Base-by-base conservation (phyloP, 1,284 basidiomycete genomes). In the Ceratobasidium sp. region DNA sequence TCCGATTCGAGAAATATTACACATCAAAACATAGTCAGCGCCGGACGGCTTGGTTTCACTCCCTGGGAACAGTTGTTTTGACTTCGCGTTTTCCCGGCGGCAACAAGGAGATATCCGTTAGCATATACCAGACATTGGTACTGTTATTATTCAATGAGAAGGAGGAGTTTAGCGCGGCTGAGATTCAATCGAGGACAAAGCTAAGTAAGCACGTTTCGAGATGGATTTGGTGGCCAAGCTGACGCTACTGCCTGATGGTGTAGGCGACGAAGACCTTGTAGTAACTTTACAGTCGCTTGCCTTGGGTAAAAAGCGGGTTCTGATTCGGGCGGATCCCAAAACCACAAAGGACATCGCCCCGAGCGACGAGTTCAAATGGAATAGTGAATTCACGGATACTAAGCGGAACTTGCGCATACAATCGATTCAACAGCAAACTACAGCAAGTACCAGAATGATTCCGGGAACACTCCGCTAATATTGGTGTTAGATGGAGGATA, bases 371-470 rank as follows among this genome's bases (percentile, higher is more conserved):
- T 97, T 99, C 83, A 83, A 84, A 44, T 95, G 94, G 86, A 98
- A 99, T 84, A 86, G 90, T 62, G 90, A 89, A 19, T 98, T 99
- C 83, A 90, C 91, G 56, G 94, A 97, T 82, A 88, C 92, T 8
- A 88, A 90, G 32, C 86, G 91, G 66, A 93, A 92, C 80, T 90
- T 99, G 64, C 94, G 95, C 83, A 97, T 99, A 86, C 98, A 97
- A 82, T 95, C 96, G 69, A 98, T 99, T 78, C 97, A 99, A 84
- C 92, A 93, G 62, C 96, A 96, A 82, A 93, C 96, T 80, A 92
- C 95, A 77, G 94, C 95, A 80, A 73, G 89, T 85, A 13, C 43
- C 44, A n/a, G 25, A 37, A 32, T 15, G 51, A 32, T 76, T 22
- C 61, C 15, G 19, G 11, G 57, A 3, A 6, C 22, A 15, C 7